Evolutionary conservation across 139 green algal genomes (phyloP).

Genomic region (Chlorella sp.): DNA sequence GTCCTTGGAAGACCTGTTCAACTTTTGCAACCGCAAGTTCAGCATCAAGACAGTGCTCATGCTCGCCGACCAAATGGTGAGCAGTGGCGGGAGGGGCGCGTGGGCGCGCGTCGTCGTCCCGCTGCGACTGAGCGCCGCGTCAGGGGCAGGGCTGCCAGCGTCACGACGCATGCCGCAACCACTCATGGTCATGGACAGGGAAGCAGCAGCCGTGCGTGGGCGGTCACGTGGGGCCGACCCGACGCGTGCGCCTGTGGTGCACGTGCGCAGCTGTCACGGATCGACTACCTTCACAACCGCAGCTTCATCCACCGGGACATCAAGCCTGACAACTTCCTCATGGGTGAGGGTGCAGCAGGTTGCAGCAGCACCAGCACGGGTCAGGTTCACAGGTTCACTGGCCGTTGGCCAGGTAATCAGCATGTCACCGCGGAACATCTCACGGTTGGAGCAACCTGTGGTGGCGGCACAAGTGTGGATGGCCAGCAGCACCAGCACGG

Average conservation of each 20-base stretch:
- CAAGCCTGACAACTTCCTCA: constrained; percentile 99
- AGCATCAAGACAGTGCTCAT: constrained; percentile 98
- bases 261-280: constrained; percentile 79
- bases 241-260: no score
- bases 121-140: no score
- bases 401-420: background rate
- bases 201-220: no score
- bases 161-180: no score
- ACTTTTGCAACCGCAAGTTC: constrained; percentile 98
- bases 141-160: no score
- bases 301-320: constrained; percentile 97
- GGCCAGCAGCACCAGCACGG: no score
- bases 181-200: no score
- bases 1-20: constrained; percentile 97
- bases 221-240: background rate
- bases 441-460: background rate
- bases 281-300: constrained; percentile 97
- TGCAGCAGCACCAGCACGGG: no score
- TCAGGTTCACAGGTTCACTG: background rate
- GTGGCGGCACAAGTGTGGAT: no score
- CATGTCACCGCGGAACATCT: background rate
- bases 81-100: no score
- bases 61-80: constrained; percentile 96
- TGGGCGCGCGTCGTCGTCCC: no score
- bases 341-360: constrained; percentile 39